Conservation (phyloP, 768 basidiomycete species). For the Lactarius sanguifluus region DNA sequence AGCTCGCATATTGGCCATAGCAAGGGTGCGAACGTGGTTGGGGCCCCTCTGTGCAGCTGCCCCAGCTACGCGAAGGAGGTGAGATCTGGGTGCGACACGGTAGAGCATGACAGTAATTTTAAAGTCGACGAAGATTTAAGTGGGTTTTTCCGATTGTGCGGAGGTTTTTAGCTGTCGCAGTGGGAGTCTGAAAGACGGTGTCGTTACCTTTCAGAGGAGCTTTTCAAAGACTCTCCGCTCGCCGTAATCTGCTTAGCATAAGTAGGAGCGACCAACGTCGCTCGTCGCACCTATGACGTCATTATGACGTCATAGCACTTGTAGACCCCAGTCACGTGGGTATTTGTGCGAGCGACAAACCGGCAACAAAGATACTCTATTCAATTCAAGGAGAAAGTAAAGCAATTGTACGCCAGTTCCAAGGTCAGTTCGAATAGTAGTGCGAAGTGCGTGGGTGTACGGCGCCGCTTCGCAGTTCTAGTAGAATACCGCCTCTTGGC, state of each 20-base stretch:
- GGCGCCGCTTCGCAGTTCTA: too few relatives aligned
- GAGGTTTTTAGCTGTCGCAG: not conserved
- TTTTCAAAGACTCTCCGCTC: not conserved
- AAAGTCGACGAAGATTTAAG: not conserved
- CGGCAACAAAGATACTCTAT: too few relatives aligned
- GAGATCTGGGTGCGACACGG: conserved; percentile 7
- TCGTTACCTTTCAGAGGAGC: not conserved
- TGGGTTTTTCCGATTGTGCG: not conserved
- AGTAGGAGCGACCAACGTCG: not conserved
- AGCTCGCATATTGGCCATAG: conserved; percentile 3
- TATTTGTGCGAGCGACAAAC: conserved; percentile 21
- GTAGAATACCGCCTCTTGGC: too few relatives aligned
- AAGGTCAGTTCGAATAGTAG: too few relatives aligned
- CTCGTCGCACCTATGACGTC: conserved; percentile 46
- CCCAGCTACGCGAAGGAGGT: conserved; percentile 5
- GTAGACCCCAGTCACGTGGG: conserved; percentile 42
- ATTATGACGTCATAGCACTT: conserved; percentile 50
- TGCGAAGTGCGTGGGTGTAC: too few relatives aligned
- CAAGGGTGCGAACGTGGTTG: conserved; percentile 9
- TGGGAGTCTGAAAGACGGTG: not conserved
- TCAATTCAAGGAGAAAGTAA: too few relatives aligned
- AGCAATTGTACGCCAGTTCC: too few relatives aligned
- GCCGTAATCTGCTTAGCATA: too few relatives aligned
- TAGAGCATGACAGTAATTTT: conserved; percentile 3
- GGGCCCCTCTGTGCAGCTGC: conserved; percentile 5